Percentiles rank a stretch among this genome's conserved stretches.
phyloP scores from a whole-genome alignment of 495 filamentous ascomycete genomes.

The Neurospora pannonica region DNA sequence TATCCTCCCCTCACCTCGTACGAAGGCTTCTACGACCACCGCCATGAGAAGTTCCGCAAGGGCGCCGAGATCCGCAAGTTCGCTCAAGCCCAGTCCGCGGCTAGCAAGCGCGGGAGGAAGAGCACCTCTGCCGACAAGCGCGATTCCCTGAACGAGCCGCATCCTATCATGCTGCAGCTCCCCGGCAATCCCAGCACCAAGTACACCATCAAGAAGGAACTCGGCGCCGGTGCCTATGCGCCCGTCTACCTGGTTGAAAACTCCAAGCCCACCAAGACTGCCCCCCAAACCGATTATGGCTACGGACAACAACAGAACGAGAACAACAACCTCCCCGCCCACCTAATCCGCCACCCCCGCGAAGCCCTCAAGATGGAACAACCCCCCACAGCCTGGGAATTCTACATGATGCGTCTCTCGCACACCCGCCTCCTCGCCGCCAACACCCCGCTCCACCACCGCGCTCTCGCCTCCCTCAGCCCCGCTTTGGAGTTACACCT shows the following conservation, averaged over 20 bases:
- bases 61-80: slow-evolving; percentile 70
- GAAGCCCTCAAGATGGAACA: slow-evolving; percentile 89
- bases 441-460: slow-evolving; percentile 27
- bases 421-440: slow-evolving; percentile 57
- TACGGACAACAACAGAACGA: slow-evolving; percentile 30
- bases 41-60: slow-evolving; percentile 45
- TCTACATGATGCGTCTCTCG: slow-evolving; percentile 83
- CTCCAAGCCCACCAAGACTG: slow-evolving; percentile 29
- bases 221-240: slow-evolving; percentile 88
- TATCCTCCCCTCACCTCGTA: slow-evolving; percentile 64
- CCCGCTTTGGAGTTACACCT: slow-evolving; percentile 80
- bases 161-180: slow-evolving; percentile 55
- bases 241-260: slow-evolving; percentile 88
- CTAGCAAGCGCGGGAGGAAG: slow-evolving; percentile 51
- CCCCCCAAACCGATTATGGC: slow-evolving; percentile 7
- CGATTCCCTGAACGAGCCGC: slow-evolving; percentile 36
- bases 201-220: slow-evolving; percentile 77
- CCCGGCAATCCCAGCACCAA: slow-evolving; percentile 40
- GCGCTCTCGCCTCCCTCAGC: slow-evolving; percentile 66
- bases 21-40: slow-evolving; percentile 67
- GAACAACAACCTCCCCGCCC: slow-evolving; percentile 33
- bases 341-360: slow-evolving; percentile 41
- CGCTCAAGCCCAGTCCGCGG: slow-evolving; percentile 41
- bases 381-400: slow-evolving; percentile 86
- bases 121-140: slow-evolving; percentile 45